phyloP scores from a whole-genome alignment of 495 filamentous ascomycete species.

The Penicillium arizonense region DNA sequence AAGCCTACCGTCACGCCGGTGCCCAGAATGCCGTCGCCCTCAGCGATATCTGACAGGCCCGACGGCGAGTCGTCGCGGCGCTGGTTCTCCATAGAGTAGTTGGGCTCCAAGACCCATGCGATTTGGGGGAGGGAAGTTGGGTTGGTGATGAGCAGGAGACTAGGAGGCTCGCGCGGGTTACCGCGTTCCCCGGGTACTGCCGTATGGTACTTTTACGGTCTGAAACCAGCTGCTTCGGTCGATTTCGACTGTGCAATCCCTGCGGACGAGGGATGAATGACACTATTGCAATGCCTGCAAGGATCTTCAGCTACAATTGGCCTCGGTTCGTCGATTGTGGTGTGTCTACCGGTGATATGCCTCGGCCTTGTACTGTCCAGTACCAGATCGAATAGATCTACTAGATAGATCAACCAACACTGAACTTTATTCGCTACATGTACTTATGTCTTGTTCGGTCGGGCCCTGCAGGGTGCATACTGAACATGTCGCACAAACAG shows the following conservation, averaged over 20 bases:
- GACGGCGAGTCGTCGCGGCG: conserved; percentile 47
- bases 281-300: background rate
- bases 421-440: too few species aligned
- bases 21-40: conserved; percentile 49
- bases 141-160: conserved; percentile 19
- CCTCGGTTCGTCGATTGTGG: background rate
- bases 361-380: too few species aligned
- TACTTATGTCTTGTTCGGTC: too few species aligned
- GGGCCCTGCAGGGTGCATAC: background rate
- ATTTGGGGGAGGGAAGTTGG: conserved; percentile 13
- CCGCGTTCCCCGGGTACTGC: conserved; percentile 32
- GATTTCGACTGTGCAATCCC: background rate
- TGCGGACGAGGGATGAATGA: too few species aligned
- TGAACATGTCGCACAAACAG: background rate
- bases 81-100: conserved; percentile 44
- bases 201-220: conserved; percentile 16
- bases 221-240: conserved; percentile 8
- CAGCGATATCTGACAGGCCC: conserved; percentile 46
- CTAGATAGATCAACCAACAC: too few species aligned
- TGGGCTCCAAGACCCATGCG: conserved; percentile 32
- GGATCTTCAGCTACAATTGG: background rate
- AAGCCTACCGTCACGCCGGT: conserved; percentile 51
- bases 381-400: too few species aligned
- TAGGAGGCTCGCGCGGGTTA: conserved; percentile 38
- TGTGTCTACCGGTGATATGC: too few species aligned